These are phyloP conservation scores for Mycena rebaudengoi DNA, from an alignment of 768 basidiomycete species.

Conservation along the genomic window DNA sequence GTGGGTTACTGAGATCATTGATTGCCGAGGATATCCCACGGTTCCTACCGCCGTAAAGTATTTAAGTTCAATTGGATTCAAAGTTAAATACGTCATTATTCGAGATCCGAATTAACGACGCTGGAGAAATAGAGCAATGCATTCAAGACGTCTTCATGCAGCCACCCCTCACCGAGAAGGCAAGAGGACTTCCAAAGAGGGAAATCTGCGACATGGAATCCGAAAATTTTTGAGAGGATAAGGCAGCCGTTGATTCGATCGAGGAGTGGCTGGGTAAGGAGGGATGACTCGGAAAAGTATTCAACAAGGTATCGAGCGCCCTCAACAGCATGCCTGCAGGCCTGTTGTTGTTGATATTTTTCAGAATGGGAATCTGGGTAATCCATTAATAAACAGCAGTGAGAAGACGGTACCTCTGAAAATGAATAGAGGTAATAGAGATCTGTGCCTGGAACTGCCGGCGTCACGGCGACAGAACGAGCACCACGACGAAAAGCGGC, in stretches of 20 bases:
- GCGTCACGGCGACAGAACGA: no score
- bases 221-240: slow-evolving; percentile 4
- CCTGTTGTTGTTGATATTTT: slow-evolving; percentile 11
- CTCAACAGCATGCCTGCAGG: slow-evolving; percentile 1
- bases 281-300: not conserved
- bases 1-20: no score
- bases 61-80: no score
- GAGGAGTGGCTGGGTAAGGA: not conserved
- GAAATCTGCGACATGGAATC: slow-evolving; percentile 20
- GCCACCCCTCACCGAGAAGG: slow-evolving; percentile 33
- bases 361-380: slow-evolving; percentile 13
- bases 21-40: no score
- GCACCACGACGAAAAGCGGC: no score
- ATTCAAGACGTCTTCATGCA: slow-evolving; percentile 32
- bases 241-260: not conserved
- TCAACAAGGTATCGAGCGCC: not conserved
- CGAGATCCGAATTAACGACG: no score
- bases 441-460: not conserved
- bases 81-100: no score
- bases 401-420: not conserved
- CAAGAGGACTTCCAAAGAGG: slow-evolving; percentile 27
- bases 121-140: no score
- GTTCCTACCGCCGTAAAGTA: no score
- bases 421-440: not conserved
- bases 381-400: not conserved